Evolutionary conservation across 2,329 filamentous ascomycete species (phyloP), one percentile per base, ranked within the genome.

Genomic region (Monosporascus cannonballus): DNA sequence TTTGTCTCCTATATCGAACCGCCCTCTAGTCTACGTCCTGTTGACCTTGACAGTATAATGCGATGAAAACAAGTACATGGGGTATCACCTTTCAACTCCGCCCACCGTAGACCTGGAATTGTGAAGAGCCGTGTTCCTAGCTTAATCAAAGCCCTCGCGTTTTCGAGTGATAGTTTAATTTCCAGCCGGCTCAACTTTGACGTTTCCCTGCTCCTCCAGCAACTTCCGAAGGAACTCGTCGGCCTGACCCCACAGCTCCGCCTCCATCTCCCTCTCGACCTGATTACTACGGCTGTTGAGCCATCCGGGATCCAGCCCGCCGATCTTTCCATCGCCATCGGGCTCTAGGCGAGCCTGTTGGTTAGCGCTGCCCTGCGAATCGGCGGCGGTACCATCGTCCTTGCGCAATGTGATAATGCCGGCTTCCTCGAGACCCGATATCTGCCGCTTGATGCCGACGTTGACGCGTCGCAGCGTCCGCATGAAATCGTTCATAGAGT

Each of bases 201-300:
- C 51, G 20, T 4, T 27, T 2, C 37, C 24, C 18, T 51, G 42
- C 2, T 56, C 38, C 30, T 46, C 42, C 6, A 66, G 51, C 27
- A 62, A 46, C 17, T 52, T 53, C 22, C 44, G 53, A 14, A 66
- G 41, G 46, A 58, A 56, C 8, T 51, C 41, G 20, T 66, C 62
- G 9, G 62, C 56, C 50, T 68, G 56, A 8, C 60, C 77, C 83
- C 93, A 87, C 45, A 96, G 73, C 71, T 96, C 90, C 2, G 82
- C 81, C 65, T 95, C 90, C 78, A 93, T 94, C 57, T 90, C 87
- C 62, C 85, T 82, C 52, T 89, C 89, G 22, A 95, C 88, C 57
- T 86, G 86, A 57, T 89, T 87, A 56, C 89, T 90, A 53, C 90
- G 81, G 63, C 89, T 92, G 67, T 96, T 97, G 62, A 97, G 71